phyloP scores from a whole-genome alignment of 805 yeast species.

The Teunomyces funiuensis region DNA sequence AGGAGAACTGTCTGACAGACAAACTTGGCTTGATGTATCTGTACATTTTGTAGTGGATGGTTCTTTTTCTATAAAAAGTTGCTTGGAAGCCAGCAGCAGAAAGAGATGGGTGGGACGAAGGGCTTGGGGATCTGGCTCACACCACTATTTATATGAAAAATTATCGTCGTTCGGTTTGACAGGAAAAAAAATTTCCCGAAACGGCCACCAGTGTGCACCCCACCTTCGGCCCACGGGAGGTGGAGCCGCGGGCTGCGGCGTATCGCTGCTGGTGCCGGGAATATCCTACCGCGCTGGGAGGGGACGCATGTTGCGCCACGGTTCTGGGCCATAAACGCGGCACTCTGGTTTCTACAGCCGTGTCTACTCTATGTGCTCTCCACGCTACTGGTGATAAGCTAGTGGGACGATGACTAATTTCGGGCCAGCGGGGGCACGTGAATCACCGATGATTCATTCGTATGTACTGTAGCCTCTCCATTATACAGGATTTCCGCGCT shows the following conservation, averaged over 20 bases:
- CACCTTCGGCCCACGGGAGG: constrained; percentile 5
- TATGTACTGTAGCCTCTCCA: background rate
- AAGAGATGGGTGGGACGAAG: background rate
- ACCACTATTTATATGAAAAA: constrained; percentile 4
- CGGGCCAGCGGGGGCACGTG: constrained; percentile 2
- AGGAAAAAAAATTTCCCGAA: constrained; percentile 4
- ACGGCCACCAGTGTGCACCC: constrained; percentile 4
- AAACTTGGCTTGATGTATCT: constrained; percentile 9
- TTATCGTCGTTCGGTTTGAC: constrained; percentile 3
- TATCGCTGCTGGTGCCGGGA: too few species aligned
- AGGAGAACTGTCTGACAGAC: constrained; percentile 9
- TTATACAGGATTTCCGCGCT: background rate
- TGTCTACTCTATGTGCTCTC: too few species aligned
- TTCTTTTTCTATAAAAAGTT: too few species aligned
- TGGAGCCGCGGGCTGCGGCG: constrained; percentile 2
- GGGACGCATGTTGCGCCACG: background rate
- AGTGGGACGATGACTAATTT: background rate
- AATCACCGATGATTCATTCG: constrained; percentile 2
- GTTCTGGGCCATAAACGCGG: too few species aligned
- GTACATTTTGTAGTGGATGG: constrained; percentile 4
- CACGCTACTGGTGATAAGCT: background rate
- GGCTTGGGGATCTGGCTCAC: background rate
- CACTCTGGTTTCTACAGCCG: too few species aligned
- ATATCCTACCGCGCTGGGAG: too few species aligned
- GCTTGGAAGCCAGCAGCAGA: too few species aligned